Evolutionary conservation across 805 yeast genomes (phyloP).

Genomic region (Nakazawaea holstii): DNA sequence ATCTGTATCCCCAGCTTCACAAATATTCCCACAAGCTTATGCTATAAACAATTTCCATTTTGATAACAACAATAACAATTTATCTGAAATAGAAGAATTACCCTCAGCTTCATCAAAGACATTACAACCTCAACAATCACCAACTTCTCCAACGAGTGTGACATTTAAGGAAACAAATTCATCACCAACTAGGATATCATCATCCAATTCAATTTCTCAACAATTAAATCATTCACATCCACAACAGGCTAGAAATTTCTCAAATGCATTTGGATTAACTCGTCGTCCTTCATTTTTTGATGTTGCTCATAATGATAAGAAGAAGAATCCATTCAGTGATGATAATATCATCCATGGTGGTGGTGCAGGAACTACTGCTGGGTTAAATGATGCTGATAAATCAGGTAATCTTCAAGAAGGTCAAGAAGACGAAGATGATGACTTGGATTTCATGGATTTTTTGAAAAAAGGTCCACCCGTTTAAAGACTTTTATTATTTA

Average conservation of each 20-base stretch:
- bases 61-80: neutral
- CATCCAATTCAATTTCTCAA: neutral
- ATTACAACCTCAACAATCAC: conserved; percentile 6
- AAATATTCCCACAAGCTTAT: conserved; percentile 4
- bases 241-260: neutral
- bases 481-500: too few relatives aligned
- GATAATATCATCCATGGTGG: conserved; percentile 7
- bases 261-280: conserved; percentile 5
- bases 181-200: neutral
- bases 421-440: conserved; percentile 22
- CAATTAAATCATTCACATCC: neutral
- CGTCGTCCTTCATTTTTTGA: conserved; percentile 10
- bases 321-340: conserved; percentile 5
- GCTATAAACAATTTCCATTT: neutral
- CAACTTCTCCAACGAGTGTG: conserved; percentile 1
- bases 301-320: neutral
- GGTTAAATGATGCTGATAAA: neutral
- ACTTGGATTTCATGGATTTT: conserved; percentile 43
- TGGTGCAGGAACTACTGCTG: too few relatives aligned
- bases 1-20: neutral
- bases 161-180: neutral
- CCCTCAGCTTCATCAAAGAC: neutral
- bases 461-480: conserved; percentile 34
- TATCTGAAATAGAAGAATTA: neutral
- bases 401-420: neutral